Conservation (phyloP, 768 basidiomycete genomes). For the Fibroporia radiculosa region DNA sequence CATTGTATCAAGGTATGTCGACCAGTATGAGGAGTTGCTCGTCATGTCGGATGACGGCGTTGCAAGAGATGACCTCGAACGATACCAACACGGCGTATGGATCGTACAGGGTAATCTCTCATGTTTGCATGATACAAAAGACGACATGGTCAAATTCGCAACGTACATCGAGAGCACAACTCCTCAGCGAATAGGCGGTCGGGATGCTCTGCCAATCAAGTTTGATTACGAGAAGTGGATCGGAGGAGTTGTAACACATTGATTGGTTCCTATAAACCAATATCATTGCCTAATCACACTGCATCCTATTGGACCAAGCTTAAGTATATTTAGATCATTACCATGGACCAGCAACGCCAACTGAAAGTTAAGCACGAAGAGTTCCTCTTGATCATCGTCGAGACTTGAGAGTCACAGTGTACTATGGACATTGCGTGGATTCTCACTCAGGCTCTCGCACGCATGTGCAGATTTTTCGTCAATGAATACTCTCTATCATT, state of each 20-base stretch:
- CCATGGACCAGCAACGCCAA: too few species aligned
- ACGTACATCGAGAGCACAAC: conserved; percentile 37
- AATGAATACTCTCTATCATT: too few species aligned
- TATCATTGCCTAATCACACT: too few species aligned
- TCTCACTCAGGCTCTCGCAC: too few species aligned
- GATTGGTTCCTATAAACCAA: too few species aligned
- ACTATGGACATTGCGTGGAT: too few species aligned
- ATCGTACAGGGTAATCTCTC: conserved; percentile 8
- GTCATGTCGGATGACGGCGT: conserved; percentile 32
- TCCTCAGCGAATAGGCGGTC: conserved; percentile 28
- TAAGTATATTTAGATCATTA: too few species aligned
- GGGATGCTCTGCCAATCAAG: conserved; percentile 28
- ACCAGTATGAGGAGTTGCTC: conserved; percentile 61
- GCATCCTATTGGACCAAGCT: too few species aligned
- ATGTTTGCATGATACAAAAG: conserved; percentile 12
- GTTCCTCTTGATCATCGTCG: too few species aligned
- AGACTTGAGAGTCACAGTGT: too few species aligned
- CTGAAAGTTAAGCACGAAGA: too few species aligned
- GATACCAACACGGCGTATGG: conserved; percentile 15
- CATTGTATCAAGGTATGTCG: conserved; percentile 50
- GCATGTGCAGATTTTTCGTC: too few species aligned
- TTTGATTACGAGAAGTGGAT: conserved; percentile 36
- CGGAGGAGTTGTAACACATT: neutral
- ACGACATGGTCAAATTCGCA: conserved; percentile 29
- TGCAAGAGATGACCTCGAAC: conserved; percentile 13